Conservation (phyloP, 495 filamentous ascomycete species). For the Hyaloscypha variabilis region DNA sequence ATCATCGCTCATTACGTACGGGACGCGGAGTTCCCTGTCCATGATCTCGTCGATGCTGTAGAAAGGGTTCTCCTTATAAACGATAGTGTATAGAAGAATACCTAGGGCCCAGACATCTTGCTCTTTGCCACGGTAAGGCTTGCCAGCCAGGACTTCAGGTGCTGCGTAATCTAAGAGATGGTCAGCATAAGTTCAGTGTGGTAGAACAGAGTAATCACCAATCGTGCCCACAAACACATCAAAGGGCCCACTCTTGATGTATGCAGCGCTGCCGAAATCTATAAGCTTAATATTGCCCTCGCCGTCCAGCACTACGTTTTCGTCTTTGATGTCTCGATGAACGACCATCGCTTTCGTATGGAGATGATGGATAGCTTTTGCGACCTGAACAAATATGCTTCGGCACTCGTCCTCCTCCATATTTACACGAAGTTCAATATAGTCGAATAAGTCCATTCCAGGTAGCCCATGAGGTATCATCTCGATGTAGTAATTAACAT, state of each 20-base stretch:
- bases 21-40: constrained; percentile 91
- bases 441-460: constrained; percentile 99
- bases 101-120: constrained; percentile 99
- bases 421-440: constrained; percentile 93
- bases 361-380: constrained; percentile 84
- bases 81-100: constrained; percentile 95
- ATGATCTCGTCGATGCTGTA: constrained; percentile 99
- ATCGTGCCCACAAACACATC: constrained; percentile 99
- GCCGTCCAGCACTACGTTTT: constrained; percentile 94
- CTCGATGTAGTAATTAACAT: constrained; percentile 98
- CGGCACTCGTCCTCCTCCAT: constrained; percentile 95
- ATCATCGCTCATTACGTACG: constrained; percentile 87
- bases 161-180: constrained; percentile 83
- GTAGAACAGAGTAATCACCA: constrained; percentile 59
- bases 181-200: constrained; percentile 16
- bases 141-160: constrained; percentile 92
- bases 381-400: constrained; percentile 94
- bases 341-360: constrained; percentile 92
- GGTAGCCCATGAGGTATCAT: constrained; percentile 96
- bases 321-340: constrained; percentile 98
- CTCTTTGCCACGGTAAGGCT: constrained; percentile 91
- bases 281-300: constrained; percentile 97
- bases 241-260: constrained; percentile 97
- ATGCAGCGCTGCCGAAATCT: constrained; percentile 96
- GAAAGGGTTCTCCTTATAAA: constrained; percentile 99